phyloP scores from a whole-genome alignment of 495 filamentous ascomycete genomes.

The Trichodelitschia bisporula region DNA sequence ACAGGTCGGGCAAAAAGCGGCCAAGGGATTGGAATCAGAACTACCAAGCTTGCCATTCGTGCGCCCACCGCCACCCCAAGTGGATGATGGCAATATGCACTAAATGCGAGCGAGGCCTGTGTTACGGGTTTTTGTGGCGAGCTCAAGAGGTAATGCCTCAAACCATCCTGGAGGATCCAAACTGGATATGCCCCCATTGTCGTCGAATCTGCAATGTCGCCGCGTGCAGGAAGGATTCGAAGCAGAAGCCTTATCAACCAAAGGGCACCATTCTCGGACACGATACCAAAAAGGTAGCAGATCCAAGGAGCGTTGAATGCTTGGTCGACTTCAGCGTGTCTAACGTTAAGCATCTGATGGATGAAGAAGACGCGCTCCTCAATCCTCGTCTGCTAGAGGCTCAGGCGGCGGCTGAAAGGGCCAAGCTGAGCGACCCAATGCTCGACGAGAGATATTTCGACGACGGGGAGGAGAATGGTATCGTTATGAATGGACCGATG shows the following conservation, averaged over 20 bases:
- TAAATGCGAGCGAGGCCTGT: constrained; percentile 48
- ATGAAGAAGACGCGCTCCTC: constrained; percentile 21
- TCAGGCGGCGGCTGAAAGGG: constrained; percentile 24
- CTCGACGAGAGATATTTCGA: constrained; percentile 18
- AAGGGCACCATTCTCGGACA: constrained; percentile 66
- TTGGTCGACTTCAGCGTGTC: constrained; percentile 66
- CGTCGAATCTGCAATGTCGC: constrained; percentile 62
- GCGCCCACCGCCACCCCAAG: constrained; percentile 39
- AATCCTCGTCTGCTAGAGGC: constrained; percentile 23
- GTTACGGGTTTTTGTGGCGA: constrained; percentile 70
- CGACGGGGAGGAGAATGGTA: constrained; percentile 9
- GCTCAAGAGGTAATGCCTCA: constrained; percentile 73
- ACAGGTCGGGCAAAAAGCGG: constrained; percentile 24
- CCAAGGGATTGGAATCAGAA: constrained; percentile 21
- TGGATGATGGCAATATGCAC: constrained; percentile 69
- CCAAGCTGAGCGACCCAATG: constrained; percentile 18
- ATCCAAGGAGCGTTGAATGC: constrained; percentile 66
- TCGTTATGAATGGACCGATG: neutral
- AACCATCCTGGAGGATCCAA: constrained; percentile 44
- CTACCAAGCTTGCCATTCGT: constrained; percentile 47
- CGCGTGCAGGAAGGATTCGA: constrained; percentile 35
- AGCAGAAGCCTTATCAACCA: constrained; percentile 49
- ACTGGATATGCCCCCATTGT: constrained; percentile 79
- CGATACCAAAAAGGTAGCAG: constrained; percentile 68
- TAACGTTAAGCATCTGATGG: constrained; percentile 55